Evolutionary conservation across 768 basidiomycete genomes (phyloP), one percentile per base, ranked within the genome.

Genomic region (Podaxis carcinomalis): DNA sequence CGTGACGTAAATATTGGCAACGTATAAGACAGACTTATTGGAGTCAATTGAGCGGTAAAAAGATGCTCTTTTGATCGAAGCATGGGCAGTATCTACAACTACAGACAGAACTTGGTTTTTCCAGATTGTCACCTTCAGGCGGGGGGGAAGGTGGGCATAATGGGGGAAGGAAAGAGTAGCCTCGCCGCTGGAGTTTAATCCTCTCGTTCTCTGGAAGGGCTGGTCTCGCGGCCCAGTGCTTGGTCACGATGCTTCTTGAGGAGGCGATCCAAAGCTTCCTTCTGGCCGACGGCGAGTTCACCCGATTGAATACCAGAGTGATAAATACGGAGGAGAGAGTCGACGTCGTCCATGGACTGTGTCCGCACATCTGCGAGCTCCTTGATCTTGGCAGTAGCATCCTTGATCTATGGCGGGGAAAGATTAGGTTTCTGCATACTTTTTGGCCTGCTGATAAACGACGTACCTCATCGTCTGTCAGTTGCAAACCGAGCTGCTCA

Each of bases 281-380:
- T 90, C 76, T 98, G 92, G n/a, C 97, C 95, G 46, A 98, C 89
- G 49, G 86, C 87, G 68, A 99, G 90, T 72, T 92, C 87, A 60
- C 97, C 97, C 39, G 89, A 88, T 70, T 90, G 87, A 73, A 98
- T 94, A 36, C 90, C 94, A 56, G 90, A 90, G 80, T 98, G 95
- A 77, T 97, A 98, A 42, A 98, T 83, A 71, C 97, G 92, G 49
- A 99, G 83, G 39, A 99, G 87, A 35, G 93, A 92, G 75, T 99
- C 97, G 63, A 99, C 97, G 70, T 98, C 96, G 70, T 98, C 95
- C 94, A 99, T 98, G 11, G 92, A 93, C 74, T 99, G 97, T 9
- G 96, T 98, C 64, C 93, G 89, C 57, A 98, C 93, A 69, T 99
- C 97, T 9, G 97, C 97, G 57, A 99, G 88, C 75, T 97, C 95